Evolutionary conservation across 805 yeast species (phyloP), one percentile per base, ranked within the genome.

Genomic region (Yarrowia deformans): DNA sequence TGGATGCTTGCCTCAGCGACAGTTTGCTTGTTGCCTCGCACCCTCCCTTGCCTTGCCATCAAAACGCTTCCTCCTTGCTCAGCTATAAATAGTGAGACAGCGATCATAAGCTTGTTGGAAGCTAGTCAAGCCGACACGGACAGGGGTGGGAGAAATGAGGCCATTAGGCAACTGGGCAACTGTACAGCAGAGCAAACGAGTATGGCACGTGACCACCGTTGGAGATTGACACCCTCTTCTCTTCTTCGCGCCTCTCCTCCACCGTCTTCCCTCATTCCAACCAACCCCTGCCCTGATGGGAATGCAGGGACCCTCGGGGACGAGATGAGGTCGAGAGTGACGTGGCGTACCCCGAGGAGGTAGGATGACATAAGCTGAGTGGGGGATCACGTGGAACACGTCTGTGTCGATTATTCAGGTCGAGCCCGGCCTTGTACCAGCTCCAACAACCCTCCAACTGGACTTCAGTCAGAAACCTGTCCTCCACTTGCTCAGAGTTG

Each of bases 211-310:
- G 50, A 19, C 50, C 34, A 7, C n/a, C 50, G 32, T 45, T 32
- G 49, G 29, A 45, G 32, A 23, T 45, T 45, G 7, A 23, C 4
- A 23, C 29, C 29, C 2, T 4, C 29, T n/a, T n/a, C 29, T 23
- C 29, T 23, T 23, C 29, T 23, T 23, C 29, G 29, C 29, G 29
- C 29, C 29, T 23, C 29, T 23, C 29, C 29, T 23, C 29, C 29
- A 23, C 29, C 29, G 29, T 23, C 29, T 23, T 23, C 29, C 4
- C 56, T 52, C 60, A 54, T 54, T 54, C 49, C 49, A 39, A 42
- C 32, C 50, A 43, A 60, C 66, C 66, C 66, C 66, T 45, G 52
- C 66, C 66, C 52, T 34, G 66, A 60, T 60, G 66, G 34, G 66
- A 60, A 60, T 60, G 66, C 66, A 60, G 66, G 66, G 66, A 43